phyloP scores from a whole-genome alignment of 2,329 filamentous ascomycete species.

The Periconia sp. region DNA sequence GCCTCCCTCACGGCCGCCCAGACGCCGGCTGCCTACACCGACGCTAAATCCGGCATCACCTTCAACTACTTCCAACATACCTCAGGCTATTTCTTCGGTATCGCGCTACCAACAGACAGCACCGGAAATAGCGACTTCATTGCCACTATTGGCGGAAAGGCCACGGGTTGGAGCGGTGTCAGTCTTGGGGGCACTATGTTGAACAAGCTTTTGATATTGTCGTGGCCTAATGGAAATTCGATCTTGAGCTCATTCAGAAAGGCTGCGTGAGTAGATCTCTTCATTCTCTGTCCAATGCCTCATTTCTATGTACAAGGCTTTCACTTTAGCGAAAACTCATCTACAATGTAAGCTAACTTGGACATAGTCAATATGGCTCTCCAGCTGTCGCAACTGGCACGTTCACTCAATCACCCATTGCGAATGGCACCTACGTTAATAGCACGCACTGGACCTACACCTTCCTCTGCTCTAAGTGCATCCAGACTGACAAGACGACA shows the following conservation, averaged over 20 bases:
- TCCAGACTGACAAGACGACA: slow-evolving; percentile 35
- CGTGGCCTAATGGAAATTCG: slow-evolving; percentile 56
- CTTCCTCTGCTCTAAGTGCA: slow-evolving; percentile 56
- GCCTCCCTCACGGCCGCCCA: slow-evolving; percentile 20
- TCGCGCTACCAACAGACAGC: slow-evolving; percentile 53
- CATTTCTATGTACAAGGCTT: neutral
- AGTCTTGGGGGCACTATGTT: slow-evolving; percentile 57
- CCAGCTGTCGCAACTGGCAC: slow-evolving; percentile 54
- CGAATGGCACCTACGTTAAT: slow-evolving; percentile 60
- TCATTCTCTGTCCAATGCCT: neutral
- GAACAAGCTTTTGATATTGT: slow-evolving; percentile 55
- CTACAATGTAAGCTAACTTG: too few relatives aligned
- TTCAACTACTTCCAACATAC: slow-evolving; percentile 33
- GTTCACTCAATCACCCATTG: slow-evolving; percentile 53
- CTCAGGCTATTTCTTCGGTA: slow-evolving; percentile 53
- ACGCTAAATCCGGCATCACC: slow-evolving; percentile 34
- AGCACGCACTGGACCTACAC: slow-evolving; percentile 61
- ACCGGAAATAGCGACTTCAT: slow-evolving; percentile 58
- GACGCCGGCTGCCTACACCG: slow-evolving; percentile 31
- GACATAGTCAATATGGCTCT: slow-evolving; percentile 52
- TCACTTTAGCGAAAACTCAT: neutral
- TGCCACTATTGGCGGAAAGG: slow-evolving; percentile 57
- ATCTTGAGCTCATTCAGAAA: slow-evolving; percentile 55
- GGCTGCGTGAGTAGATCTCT: slow-evolving; percentile 41
- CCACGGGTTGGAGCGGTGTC: slow-evolving; percentile 57